Base-by-base conservation (phyloP, 768 basidiomycete genomes). In the Amanita fuliginea region DNA sequence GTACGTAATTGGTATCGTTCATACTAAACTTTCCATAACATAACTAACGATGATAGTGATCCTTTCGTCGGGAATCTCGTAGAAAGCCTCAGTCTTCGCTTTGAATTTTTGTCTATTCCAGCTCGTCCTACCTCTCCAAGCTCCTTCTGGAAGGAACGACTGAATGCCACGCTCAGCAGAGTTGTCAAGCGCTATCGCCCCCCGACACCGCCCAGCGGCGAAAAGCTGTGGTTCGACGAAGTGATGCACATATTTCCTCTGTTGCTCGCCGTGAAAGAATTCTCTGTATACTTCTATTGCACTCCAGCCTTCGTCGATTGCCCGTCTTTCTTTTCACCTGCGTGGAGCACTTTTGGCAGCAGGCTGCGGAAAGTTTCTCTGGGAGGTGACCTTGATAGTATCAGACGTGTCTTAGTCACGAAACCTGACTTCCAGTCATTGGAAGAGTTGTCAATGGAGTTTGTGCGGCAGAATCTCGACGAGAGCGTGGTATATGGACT, bases 261-360 rank as follows among this genome's bases (percentile, higher is more conserved):
- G 11, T 57, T 74, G 52, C 52, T 53, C 6, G 65, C 64, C 42
- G 53, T 71, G 49, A 56, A 56, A 16, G 55, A 62, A 1, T 66
- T 74, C 32, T 60, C 63, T n/a, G 59, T 73, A n/a, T 66, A 68
- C 44, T 64, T 67, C 4, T 71, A 68, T 69, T 64, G 70, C 43
- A 48, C 65, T 13, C 61, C 63, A 14, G 56, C 60, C 3, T 54
- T 53, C 3, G 58, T 65, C 47, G 57, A 68, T 44, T 50, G 70
- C 11, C 52, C 59, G 13, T 45, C 56, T 1, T 64, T 73, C 34
- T 66, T 70, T 51, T 49, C 59, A 2, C 53, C 62, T 13, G 70
- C 69, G 3, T 75, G 72, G 71, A 49, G 57, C 1, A 58, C 65
- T 9, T 71, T 73, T 55, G 72, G 72, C 10, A 47, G 34, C 6